Evolutionary conservation across 208 protist genomes (phyloP).

Genomic region (Trypanosoma avium): DNA sequence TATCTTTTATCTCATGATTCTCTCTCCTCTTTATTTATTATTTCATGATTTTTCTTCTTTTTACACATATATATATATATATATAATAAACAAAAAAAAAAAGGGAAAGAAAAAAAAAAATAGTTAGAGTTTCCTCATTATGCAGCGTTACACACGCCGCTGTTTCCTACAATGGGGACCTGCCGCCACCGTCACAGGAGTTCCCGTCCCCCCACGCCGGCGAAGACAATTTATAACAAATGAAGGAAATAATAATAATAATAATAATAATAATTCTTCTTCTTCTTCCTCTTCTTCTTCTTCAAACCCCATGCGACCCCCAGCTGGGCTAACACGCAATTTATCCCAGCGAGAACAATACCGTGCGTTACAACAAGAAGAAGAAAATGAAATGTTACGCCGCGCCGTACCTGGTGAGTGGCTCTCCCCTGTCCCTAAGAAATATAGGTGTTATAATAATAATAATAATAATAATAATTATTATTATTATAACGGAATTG

Average conservation of each 20-base stretch:
- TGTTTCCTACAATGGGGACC: constrained; percentile 18
- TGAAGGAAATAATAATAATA: neutral
- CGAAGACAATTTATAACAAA: constrained; percentile 29
- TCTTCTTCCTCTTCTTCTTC: too few species aligned
- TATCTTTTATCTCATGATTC: neutral
- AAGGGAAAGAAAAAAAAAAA: neutral
- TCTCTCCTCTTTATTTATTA: neutral
- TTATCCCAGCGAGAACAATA: constrained; percentile 45
- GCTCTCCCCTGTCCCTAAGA: constrained; percentile 61
- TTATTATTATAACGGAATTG: constrained; percentile 78
- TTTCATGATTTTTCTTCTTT: neutral
- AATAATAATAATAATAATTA: too few species aligned
- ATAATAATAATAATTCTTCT: neutral
- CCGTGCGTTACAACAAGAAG: constrained; percentile 19
- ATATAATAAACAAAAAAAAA: neutral
- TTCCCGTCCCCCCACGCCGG: constrained; percentile 22
- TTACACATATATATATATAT: neutral
- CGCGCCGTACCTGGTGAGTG: constrained; percentile 43
- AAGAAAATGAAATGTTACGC: constrained; percentile 9
- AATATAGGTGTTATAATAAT: too few species aligned
- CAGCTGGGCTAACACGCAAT: constrained; percentile 11
- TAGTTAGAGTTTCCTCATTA: neutral
- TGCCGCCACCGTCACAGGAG: constrained; percentile 5
- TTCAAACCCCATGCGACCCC: too few species aligned
- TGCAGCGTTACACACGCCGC: constrained; percentile 3